Percentiles rank a stretch among this genome's conserved stretches.
These are phyloP conservation scores for Fonsecaea erecta DNA, from an alignment of 2,329 filamentous ascomycete species.

Conservation along the genomic window DNA sequence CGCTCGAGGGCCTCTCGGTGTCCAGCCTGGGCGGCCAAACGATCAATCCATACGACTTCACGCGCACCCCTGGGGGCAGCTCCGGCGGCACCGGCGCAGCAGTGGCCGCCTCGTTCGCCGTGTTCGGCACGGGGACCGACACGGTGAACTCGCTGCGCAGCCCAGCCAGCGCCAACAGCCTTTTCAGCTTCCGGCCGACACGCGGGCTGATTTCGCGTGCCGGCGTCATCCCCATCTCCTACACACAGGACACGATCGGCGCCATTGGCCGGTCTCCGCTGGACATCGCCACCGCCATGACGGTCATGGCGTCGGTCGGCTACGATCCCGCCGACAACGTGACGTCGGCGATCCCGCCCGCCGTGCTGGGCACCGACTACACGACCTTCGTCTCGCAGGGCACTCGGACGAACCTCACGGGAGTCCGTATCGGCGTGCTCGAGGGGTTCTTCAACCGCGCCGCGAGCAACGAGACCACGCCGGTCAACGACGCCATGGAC, in stretches of 20 bases:
- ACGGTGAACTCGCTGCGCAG: constrained; percentile 43
- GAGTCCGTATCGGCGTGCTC: constrained; percentile 55
- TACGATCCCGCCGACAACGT: constrained; percentile 59
- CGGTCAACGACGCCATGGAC: constrained; percentile 61
- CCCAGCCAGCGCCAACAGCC: constrained; percentile 41
- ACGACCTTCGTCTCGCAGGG: constrained; percentile 45
- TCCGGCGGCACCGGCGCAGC: constrained; percentile 44
- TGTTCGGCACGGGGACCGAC: constrained; percentile 44
- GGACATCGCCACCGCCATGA: constrained; percentile 58
- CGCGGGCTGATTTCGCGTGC: constrained; percentile 40
- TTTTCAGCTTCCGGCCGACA: constrained; percentile 45
- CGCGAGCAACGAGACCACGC: constrained; percentile 57
- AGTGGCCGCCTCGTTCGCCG: constrained; percentile 42
- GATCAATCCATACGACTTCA: constrained; percentile 67
- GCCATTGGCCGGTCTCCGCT: constrained; percentile 48
- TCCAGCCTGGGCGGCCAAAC: constrained; percentile 69
- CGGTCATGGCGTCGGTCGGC: constrained; percentile 59
- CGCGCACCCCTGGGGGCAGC: constrained; percentile 58
- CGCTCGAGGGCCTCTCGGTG: constrained; percentile 66
- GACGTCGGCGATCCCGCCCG: constrained; percentile 52
- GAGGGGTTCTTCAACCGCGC: constrained; percentile 65
- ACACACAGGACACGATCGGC: constrained; percentile 37
- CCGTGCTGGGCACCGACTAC: constrained; percentile 54
- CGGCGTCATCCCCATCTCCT: constrained; percentile 41
- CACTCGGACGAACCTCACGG: constrained; percentile 41